phyloP scores from a whole-genome alignment of 73 alveolate species.

The Tetrahymena elliotti region DNA sequence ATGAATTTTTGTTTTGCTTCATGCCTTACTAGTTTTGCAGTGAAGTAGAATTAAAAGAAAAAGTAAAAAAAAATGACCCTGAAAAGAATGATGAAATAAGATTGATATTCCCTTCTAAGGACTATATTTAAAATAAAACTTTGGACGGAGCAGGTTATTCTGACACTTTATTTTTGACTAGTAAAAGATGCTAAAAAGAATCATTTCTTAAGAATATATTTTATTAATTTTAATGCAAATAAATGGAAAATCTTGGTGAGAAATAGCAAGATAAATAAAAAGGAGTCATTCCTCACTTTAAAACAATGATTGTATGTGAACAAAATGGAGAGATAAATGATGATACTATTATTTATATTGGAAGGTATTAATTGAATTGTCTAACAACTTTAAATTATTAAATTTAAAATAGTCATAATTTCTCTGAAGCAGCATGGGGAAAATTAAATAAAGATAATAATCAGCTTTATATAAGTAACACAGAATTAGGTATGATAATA shows the following conservation, averaged over 20 bases:
- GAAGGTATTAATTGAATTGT: too few relatives aligned
- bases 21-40: neutral
- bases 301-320: neutral
- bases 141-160: neutral
- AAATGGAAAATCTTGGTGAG: neutral
- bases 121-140: neutral
- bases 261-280: neutral
- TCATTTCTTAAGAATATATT: neutral
- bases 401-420: neutral
- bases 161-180: neutral
- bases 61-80: neutral
- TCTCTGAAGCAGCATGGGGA: neutral
- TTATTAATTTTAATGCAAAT: neutral
- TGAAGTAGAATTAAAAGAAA: neutral
- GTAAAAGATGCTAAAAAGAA: neutral
- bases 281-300: neutral
- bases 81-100: neutral
- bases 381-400: neutral
- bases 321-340: neutral
- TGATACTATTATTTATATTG: neutral
- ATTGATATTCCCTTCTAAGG: neutral
- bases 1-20: neutral
- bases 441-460: neutral
- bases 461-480: neutral
- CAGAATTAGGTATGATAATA: neutral